phyloP scores from a whole-genome alignment of 2,329 filamentous ascomycete genomes.

The Trichothecium sympodiale region DNA sequence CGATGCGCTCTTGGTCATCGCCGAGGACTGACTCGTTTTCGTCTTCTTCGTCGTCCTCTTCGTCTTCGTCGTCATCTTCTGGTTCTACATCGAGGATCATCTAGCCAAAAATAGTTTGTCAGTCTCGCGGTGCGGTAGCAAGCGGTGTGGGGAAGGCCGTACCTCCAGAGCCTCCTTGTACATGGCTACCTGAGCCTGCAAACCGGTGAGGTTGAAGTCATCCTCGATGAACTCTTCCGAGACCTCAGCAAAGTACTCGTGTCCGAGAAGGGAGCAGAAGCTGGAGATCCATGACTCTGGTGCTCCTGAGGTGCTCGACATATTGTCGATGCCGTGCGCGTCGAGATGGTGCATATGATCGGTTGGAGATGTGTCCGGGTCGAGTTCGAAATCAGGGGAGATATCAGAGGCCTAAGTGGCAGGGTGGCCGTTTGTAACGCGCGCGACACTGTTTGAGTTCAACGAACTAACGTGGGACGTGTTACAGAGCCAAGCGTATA shows the following conservation, averaged over 20 bases:
- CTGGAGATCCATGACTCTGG: slow-evolving; percentile 95
- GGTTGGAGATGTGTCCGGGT: no score
- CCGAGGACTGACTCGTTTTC: slow-evolving; percentile 53
- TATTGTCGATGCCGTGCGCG: slow-evolving; percentile 15
- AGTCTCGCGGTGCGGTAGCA: not conserved
- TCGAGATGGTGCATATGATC: no score
- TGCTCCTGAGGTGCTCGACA: slow-evolving; percentile 50
- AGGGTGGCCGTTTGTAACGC: no score
- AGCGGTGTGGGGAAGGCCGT: slow-evolving; percentile 9
- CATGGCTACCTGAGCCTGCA: slow-evolving; percentile 93
- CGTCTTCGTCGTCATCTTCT: slow-evolving; percentile 82
- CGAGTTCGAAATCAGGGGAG: no score
- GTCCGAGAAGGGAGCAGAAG: slow-evolving; percentile 88
- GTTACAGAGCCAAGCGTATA: no score
- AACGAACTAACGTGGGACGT: no score
- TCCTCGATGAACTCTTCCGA: slow-evolving; percentile 99
- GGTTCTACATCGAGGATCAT: slow-evolving; percentile 99
- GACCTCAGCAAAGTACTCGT: slow-evolving; percentile 98
- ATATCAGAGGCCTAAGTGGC: no score
- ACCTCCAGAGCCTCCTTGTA: slow-evolving; percentile 96
- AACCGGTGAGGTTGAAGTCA: slow-evolving; percentile 95
- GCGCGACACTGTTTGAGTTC: no score
- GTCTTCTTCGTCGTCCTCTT: slow-evolving; percentile 68
- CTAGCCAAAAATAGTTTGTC: slow-evolving; percentile 21
- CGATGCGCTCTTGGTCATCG: slow-evolving; percentile 46